Base-by-base conservation (phyloP, 2,329 filamentous ascomycete genomes). In the Ophiostoma montium region DNA sequence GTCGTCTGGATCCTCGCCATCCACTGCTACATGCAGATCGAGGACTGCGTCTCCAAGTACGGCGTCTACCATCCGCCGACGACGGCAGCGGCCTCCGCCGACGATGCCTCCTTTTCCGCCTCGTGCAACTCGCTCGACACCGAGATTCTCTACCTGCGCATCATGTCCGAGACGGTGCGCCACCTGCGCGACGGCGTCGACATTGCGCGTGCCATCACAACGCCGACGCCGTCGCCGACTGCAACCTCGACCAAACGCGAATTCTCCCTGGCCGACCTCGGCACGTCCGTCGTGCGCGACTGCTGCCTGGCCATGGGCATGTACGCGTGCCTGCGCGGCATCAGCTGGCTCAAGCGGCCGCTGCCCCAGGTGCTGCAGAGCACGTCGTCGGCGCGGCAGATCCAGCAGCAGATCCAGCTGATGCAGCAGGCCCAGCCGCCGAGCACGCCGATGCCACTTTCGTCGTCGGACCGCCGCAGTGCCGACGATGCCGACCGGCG, bases 1-100 rank as follows among this genome's bases (percentile, higher is more conserved):
- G 53, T 55, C 15, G 36, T 57, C 19, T 55, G 51, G 44, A 41
- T 55, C 18, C 35, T 56, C 8, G 53, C 54, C 21, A 23, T 54
- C 50, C 54, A 57, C 47, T 55, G 52, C 51, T 57, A 54, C 42
- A 41, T 56, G 47, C 53, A 56, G 33, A 52, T 57, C 1, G 53
- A 54, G 18, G 50, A 44, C 15, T 56, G 52, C 35, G 52, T 54
- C 1, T 33, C 31, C 32, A 48, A 54, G 41, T 53, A 52, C 36
- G 56, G 56, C 27, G 23, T 57, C 31, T 23, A 13, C 10, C 31
- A 35, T 31, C 16, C 10, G 8, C 35, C 6, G 6, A 18, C 8
- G 19, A 18, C 10, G 35, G 18, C 21, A n/a, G n/a, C n/a, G n/a
- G n/a, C n/a, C n/a, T n/a, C n/a, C 19, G 16, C 15, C 30, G 5